Conservation (phyloP, 176 grass and related monocot species). For the Aegilops sharonensis region DNA sequence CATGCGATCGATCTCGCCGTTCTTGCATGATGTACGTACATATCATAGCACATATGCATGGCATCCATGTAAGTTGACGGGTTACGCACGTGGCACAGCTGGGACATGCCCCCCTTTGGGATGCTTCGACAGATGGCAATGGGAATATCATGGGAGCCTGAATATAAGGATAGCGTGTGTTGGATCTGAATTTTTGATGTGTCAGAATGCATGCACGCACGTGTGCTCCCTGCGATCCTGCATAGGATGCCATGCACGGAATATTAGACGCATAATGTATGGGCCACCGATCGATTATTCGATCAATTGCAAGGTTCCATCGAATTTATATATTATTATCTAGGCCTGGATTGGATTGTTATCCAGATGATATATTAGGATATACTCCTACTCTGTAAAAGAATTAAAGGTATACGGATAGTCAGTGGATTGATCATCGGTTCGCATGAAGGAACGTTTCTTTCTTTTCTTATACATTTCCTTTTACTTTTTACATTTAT, state of each 20-base stretch:
- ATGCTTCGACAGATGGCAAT: not conserved
- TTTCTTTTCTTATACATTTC: no score
- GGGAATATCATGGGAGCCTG: not conserved
- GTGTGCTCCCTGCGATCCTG: not conserved
- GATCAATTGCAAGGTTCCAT: not conserved
- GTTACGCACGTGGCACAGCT: not conserved
- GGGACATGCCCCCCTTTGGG: not conserved
- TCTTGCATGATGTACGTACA: no score
- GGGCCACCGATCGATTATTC: not conserved
- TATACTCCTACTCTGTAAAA: not conserved
- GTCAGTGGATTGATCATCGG: no score
- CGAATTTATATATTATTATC: not conserved
- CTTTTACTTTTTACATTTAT: no score
- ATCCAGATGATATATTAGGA: not conserved
- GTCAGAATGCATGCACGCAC: not conserved
- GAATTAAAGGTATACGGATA: not conserved
- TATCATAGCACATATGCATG: not conserved
- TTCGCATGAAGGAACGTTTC: no score
- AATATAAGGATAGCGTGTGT: not conserved
- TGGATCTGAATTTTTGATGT: not conserved
- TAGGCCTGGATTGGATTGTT: no score
- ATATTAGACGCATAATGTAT: constrained; percentile 15
- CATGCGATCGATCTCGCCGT: no score
- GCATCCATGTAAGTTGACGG: not conserved
- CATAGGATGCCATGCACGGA: not conserved